A percentile compares a stretch with the other conserved stretches of the same genome.
These are phyloP conservation scores for Musa schizocarpa DNA, from an alignment of 176 grass and related monocot species.

Conservation along the genomic window DNA sequence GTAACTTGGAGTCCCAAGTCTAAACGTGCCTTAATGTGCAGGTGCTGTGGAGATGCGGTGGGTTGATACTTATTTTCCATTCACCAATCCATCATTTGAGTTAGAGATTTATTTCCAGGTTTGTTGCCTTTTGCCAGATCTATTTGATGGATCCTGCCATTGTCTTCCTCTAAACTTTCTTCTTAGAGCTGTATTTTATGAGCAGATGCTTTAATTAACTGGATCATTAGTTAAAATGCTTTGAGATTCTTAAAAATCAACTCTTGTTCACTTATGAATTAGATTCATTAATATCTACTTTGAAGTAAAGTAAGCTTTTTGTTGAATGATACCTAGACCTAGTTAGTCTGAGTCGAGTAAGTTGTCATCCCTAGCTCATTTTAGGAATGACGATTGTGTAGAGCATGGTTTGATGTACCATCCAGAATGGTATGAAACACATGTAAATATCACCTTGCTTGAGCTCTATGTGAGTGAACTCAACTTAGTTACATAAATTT, in stretches of 20 bases:
- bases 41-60: slow-evolving; percentile 96
- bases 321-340: too few relatives aligned
- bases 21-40: slow-evolving; percentile 25
- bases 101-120: slow-evolving; percentile 99
- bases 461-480: too few relatives aligned
- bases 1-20: background rate
- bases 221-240: background rate
- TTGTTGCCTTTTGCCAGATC: slow-evolving; percentile 8
- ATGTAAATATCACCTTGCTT: too few relatives aligned
- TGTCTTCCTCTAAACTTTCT: background rate
- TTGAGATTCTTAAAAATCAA: background rate
- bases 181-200: background rate
- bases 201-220: background rate
- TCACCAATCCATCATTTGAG: slow-evolving; percentile 94
- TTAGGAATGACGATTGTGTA: too few relatives aligned
- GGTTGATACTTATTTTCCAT: slow-evolving; percentile 98
- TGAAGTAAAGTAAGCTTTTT: too few relatives aligned
- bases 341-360: too few relatives aligned
- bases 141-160: background rate
- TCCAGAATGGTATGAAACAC: too few relatives aligned
- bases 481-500: too few relatives aligned
- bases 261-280: background rate
- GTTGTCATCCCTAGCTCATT: too few relatives aligned
- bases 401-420: too few relatives aligned
- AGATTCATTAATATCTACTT: too few relatives aligned